Conservation (phyloP, 345 rosid genomes). For the Cardiospermum halicacabum region DNA sequence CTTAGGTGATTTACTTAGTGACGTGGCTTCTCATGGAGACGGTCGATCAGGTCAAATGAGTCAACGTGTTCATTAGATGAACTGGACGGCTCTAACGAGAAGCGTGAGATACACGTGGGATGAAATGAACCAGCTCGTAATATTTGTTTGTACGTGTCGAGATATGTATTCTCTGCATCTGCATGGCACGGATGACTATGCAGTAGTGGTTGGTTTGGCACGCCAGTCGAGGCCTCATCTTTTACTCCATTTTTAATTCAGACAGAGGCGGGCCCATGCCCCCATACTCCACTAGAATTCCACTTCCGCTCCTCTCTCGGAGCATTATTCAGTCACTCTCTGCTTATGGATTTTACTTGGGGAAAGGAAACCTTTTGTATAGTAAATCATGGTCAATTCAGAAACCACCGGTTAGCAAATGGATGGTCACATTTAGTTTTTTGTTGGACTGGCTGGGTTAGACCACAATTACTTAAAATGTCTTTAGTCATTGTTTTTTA, state of each 20-base stretch:
- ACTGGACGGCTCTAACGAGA: slow-evolving; percentile 1
- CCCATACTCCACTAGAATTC: background rate
- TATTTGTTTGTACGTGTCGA: background rate
- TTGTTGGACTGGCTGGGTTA: too few relatives aligned
- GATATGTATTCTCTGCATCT: background rate
- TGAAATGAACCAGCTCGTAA: too few relatives aligned
- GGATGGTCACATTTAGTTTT: too few relatives aligned
- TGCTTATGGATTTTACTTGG: too few relatives aligned
- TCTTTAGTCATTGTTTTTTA: too few relatives aligned
- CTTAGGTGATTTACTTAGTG: background rate
- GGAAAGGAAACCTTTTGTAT: too few relatives aligned
- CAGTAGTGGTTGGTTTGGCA: slow-evolving; percentile 10
- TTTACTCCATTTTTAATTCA: too few relatives aligned
- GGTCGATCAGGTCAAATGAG: background rate
- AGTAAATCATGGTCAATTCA: too few relatives aligned
- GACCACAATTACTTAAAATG: too few relatives aligned
- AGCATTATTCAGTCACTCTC: too few relatives aligned
- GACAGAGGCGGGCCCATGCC: background rate
- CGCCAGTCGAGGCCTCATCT: slow-evolving; percentile 4
- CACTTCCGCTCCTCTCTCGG: too few relatives aligned
- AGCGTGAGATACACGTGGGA: slow-evolving; percentile 12
- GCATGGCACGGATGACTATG: slow-evolving; percentile 14
- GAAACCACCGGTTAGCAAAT: too few relatives aligned
- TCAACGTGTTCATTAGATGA: background rate
- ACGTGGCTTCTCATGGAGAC: slow-evolving; percentile 10